phyloP scores from a whole-genome alignment of 2,329 filamentous ascomycete species.

The Didymella keratinophila region DNA sequence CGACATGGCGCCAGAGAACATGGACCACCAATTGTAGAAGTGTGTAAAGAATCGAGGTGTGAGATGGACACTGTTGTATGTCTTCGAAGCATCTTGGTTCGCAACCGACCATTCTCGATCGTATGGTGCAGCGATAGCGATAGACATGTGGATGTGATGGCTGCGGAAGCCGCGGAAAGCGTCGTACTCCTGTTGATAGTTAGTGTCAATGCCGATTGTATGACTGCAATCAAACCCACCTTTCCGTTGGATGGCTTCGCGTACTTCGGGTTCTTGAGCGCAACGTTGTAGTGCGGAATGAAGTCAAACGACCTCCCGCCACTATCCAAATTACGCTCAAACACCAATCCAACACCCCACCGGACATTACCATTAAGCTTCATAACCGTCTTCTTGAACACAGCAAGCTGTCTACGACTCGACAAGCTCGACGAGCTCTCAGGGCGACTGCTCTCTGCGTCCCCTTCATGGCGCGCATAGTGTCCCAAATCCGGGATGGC shows the following conservation, averaged over 20 bases:
- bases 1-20: constrained; percentile 94
- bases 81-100: constrained; percentile 77
- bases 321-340: constrained; percentile 80
- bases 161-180: constrained; percentile 97
- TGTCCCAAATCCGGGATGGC: constrained; percentile 94
- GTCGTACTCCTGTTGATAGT: constrained; percentile 70
- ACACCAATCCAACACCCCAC: constrained; percentile 90
- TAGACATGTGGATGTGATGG: constrained; percentile 93
- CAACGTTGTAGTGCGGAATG: constrained; percentile 88
- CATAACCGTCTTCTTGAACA: constrained; percentile 98
- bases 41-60: constrained; percentile 97
- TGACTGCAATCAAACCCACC: constrained; percentile 23
- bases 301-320: constrained; percentile 85
- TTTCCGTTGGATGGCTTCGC: constrained; percentile 66
- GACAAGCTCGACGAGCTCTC: constrained; percentile 64
- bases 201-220: constrained; percentile 6
- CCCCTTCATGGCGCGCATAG: constrained; percentile 74
- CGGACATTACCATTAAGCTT: constrained; percentile 96
- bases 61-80: constrained; percentile 96
- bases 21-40: constrained; percentile 97
- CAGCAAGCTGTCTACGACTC: constrained; percentile 74
- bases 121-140: constrained; percentile 86
- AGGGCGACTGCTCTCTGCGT: constrained; percentile 60
- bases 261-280: constrained; percentile 81
- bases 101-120: constrained; percentile 85